phyloP scores from a whole-genome alignment of 352 stramenopile species.

The Globisporangium lucens region DNA sequence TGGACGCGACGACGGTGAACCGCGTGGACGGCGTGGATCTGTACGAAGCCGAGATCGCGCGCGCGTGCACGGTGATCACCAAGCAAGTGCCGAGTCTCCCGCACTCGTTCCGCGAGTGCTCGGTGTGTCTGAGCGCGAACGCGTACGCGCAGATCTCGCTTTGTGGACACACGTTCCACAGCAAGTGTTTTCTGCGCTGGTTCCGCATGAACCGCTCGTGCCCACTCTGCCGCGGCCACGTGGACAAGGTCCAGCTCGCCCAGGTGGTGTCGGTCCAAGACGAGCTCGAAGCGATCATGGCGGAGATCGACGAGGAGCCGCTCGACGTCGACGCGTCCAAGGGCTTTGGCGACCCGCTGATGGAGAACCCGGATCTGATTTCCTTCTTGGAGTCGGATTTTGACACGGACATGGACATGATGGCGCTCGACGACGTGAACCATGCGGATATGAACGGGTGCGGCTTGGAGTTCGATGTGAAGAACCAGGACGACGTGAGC shows the following conservation, averaged over 20 bases:
- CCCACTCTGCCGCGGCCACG: conserved; percentile 58
- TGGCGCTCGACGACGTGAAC: conserved; percentile 49
- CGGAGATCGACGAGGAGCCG: conserved; percentile 59
- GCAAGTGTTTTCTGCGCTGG: conserved; percentile 76
- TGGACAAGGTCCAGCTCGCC: conserved; percentile 61
- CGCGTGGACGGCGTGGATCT: conserved; percentile 41
- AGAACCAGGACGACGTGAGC: conserved; percentile 23
- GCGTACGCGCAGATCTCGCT: conserved; percentile 62
- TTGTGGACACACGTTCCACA: conserved; percentile 81
- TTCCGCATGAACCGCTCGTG: conserved; percentile 73
- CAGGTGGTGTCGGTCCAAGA: conserved; percentile 46
- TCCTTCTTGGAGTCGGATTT: conserved; percentile 55
- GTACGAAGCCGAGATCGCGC: conserved; percentile 64
- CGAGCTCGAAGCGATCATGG: conserved; percentile 77
- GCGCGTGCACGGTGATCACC: conserved; percentile 47
- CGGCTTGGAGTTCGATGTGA: neutral
- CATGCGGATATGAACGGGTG: neutral
- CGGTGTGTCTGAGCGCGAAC: conserved; percentile 69
- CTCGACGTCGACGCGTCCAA: conserved; percentile 26
- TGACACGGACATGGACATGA: conserved; percentile 68
- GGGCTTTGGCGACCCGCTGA: conserved; percentile 29
- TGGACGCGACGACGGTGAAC: neutral
- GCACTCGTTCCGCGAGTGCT: conserved; percentile 65
- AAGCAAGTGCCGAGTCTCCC: conserved; percentile 42
- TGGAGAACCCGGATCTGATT: conserved; percentile 42